Evolutionary conservation across 495 filamentous ascomycete species (phyloP), one percentile per base, ranked within the genome.

Genomic region (Penicillium paradoxum): DNA sequence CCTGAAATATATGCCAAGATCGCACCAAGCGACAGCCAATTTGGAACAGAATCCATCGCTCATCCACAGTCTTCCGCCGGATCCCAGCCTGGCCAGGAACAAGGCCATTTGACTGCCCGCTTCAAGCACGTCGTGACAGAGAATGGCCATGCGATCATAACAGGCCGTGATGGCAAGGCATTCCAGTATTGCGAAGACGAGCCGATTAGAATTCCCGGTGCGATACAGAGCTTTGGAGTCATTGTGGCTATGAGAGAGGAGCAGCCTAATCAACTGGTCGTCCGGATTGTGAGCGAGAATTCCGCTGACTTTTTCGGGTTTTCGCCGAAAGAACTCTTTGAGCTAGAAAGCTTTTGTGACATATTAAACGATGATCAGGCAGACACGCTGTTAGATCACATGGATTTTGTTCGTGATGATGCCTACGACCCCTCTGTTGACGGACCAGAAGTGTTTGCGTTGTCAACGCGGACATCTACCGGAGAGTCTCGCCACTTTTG

Each of bases 131-230:
- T 88, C 19, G 65, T 87, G 39, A 91, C 87, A 0, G 82, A 89
- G 6, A 86, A 80, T 41, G 91, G 91, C 0, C 91, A 97, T 72
- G 87, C 85, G 5, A 81, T 97, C 17, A 85, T 96, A 43, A 92
- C 89, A 5, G 91, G 91, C 10, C 76, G 87, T 47, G 80, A 86
- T 48, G 83, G 85, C 2, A 77, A 83, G 14, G 79, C 70, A 2
- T 72, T 92, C 36, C 87, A 91, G 58, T 37, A 78, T n/a, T 95
- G 90, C 66, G 92, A 97, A 67, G 92, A 97, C 66, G 92, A 96
- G 58, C 90, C 92, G 0, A 96, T 96, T 36, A 90, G 90, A 57
- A 87, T 90, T 13, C 92, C 92, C 1, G 91, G 91, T 13, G 90
- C 91, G n/a, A 74, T 96, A 1, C 92, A 97, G 58, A 74, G 79